These are phyloP conservation scores for Lophiotrema nucula DNA, from an alignment of 495 filamentous ascomycete species.

Conservation along the genomic window DNA sequence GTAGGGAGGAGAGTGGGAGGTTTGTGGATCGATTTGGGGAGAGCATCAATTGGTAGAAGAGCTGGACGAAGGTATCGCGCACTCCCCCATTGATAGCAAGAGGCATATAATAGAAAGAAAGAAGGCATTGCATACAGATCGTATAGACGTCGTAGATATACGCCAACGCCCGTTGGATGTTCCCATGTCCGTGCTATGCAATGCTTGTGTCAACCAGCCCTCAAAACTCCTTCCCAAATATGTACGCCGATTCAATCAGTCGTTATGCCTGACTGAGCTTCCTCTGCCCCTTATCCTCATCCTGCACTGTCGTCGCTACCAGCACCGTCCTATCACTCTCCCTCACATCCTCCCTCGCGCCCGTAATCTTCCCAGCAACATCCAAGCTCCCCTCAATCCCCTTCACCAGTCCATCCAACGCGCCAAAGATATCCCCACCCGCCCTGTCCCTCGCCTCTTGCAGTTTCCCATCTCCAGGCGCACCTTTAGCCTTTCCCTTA, in stretches of 20 bases:
- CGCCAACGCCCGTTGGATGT: too few relatives aligned
- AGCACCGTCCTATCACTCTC: slow-evolving; percentile 11
- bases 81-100: too few relatives aligned
- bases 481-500: slow-evolving; percentile 20
- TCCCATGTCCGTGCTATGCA: too few relatives aligned
- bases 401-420: slow-evolving; percentile 25
- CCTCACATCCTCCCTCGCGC: slow-evolving; percentile 9
- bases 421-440: slow-evolving; percentile 30
- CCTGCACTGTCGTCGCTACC: not conserved
- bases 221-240: too few relatives aligned
- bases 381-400: slow-evolving; percentile 29
- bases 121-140: too few relatives aligned
- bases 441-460: slow-evolving; percentile 24
- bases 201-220: too few relatives aligned
- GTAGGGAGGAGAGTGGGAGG: slow-evolving; percentile 33
- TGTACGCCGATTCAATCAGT: slow-evolving; percentile 4
- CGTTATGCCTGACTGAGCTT: slow-evolving; percentile 8
- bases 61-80: not conserved
- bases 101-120: too few relatives aligned
- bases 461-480: slow-evolving; percentile 23
- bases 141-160: too few relatives aligned
- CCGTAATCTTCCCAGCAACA: slow-evolving; percentile 31
- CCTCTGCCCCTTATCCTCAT: slow-evolving; percentile 21
- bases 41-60: slow-evolving; percentile 40
- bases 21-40: slow-evolving; percentile 45